phyloP scores from a whole-genome alignment of 805 yeast genomes.

The Ogataea pini region DNA sequence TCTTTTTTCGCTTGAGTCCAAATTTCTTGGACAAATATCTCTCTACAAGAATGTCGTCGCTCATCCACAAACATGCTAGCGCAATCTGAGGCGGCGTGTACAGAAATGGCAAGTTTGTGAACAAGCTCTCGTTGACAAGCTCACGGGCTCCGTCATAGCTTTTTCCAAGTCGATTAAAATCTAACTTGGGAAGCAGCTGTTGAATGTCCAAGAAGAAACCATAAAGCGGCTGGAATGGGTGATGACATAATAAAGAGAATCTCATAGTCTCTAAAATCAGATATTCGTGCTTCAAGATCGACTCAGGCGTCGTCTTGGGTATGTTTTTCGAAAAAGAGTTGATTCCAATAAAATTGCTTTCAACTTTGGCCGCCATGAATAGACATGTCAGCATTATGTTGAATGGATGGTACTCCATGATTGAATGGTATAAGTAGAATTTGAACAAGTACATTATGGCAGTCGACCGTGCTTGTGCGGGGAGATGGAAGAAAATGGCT shows the following conservation, averaged over 20 bases:
- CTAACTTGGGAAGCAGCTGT: constrained; percentile 48
- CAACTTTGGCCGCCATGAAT: constrained; percentile 90
- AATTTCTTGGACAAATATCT: constrained; percentile 70
- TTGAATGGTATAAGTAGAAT: constrained; percentile 78
- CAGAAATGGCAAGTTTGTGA: constrained; percentile 73
- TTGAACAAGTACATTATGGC: constrained; percentile 80
- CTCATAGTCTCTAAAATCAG: constrained; percentile 67
- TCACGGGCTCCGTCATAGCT: constrained; percentile 71
- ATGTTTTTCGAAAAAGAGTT: constrained; percentile 74
- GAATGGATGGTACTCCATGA: constrained; percentile 87
- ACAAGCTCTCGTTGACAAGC: constrained; percentile 63
- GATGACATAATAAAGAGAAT: constrained; percentile 84
- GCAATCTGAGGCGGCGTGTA: constrained; percentile 97
- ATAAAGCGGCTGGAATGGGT: constrained; percentile 85
- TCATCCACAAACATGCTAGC: constrained; percentile 73
- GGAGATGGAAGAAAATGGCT: constrained; percentile 74
- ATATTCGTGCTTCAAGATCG: constrained; percentile 79
- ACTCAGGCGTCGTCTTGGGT: constrained; percentile 62
- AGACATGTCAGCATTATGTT: constrained; percentile 76
- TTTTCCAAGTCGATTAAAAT: constrained; percentile 60
- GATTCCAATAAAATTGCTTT: constrained; percentile 85
- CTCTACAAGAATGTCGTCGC: constrained; percentile 62
- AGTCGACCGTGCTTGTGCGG: constrained; percentile 86
- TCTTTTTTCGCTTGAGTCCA: constrained; percentile 31
- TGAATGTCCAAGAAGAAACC: constrained; percentile 95